Conservation (phyloP, 495 filamentous ascomycete genomes). For the Penicillium bialowiezense region DNA sequence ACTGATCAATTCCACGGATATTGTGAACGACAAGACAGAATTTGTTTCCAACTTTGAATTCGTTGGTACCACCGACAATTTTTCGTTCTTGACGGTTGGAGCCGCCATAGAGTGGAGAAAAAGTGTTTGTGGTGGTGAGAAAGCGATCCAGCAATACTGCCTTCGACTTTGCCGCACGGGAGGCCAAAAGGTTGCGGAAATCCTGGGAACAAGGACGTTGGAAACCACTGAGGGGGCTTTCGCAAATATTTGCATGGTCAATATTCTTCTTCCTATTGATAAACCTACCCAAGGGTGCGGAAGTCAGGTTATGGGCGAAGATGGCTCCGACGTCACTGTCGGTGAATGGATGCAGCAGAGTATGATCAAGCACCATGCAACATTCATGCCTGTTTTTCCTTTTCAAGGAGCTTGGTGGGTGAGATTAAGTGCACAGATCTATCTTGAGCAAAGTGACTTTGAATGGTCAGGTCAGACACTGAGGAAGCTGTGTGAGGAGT, state of each 20-base stretch:
- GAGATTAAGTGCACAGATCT: constrained; percentile 71
- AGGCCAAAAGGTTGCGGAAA: constrained; percentile 51
- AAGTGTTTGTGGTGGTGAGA: constrained; percentile 66
- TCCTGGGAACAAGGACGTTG: constrained; percentile 63
- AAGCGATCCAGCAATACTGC: constrained; percentile 54
- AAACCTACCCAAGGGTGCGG: constrained; percentile 23
- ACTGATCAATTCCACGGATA: not conserved
- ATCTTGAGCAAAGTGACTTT: constrained; percentile 69
- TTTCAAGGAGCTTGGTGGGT: constrained; percentile 59
- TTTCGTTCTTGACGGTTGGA: constrained; percentile 61
- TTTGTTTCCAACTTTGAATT: constrained; percentile 72
- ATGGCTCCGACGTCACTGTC: constrained; percentile 19
- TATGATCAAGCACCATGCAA: constrained; percentile 56
- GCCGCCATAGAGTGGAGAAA: constrained; percentile 62
- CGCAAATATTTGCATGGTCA: constrained; percentile 51
- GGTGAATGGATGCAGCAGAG: constrained; percentile 54
- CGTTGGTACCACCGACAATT: constrained; percentile 64
- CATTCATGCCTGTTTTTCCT: constrained; percentile 59
- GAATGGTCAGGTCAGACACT: constrained; percentile 59
- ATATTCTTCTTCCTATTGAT: constrained; percentile 62
- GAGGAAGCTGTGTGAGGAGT: constrained; percentile 49
- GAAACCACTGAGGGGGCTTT: constrained; percentile 17
- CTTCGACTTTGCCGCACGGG: constrained; percentile 51
- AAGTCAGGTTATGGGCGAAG: constrained; percentile 23
- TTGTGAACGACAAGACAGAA: constrained; percentile 30